These are phyloP conservation scores for Litsea cubeba DNA, from an alignment of 164 flowering plant genomes.

Conservation along the genomic window DNA sequence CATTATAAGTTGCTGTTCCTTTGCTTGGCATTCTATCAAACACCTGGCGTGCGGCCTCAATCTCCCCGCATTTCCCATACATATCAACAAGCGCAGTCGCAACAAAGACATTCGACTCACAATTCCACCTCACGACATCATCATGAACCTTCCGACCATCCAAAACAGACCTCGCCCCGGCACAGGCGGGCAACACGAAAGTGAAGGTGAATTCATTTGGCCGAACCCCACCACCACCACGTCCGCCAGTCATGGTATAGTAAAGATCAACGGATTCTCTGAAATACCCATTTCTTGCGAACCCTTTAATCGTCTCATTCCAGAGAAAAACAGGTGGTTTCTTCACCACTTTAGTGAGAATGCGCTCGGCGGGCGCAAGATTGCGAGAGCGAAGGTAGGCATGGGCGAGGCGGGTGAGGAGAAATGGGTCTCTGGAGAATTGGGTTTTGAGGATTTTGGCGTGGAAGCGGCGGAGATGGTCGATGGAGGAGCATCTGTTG, in stretches of 20 bases:
- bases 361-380: not conserved
- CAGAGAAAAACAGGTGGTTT: conserved; percentile 18
- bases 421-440: conserved; percentile 9
- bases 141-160: conserved; percentile 12
- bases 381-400: not conserved
- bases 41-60: conserved; percentile 7
- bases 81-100: conserved; percentile 18
- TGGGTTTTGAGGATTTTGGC: conserved; percentile 17
- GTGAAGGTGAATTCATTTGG: conserved; percentile 21
- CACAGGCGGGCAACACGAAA: conserved; percentile 16
- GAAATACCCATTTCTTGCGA: conserved; percentile 5
- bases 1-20: conserved; percentile 14
- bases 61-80: conserved; percentile 18
- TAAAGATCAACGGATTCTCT: conserved; percentile 10
- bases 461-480: conserved; percentile 5
- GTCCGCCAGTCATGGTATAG: not conserved
- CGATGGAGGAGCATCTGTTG: conserved; percentile 4
- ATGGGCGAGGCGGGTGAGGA: conserved; percentile 18
- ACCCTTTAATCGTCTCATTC: conserved; percentile 20
- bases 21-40: conserved; percentile 18
- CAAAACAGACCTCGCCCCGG: conserved; percentile 6
- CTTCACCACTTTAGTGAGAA: conserved; percentile 8
- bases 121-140: not conserved
- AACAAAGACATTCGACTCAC: conserved; percentile 15
- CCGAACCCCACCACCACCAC: not conserved